Evolutionary conservation across 2,329 filamentous ascomycete species (phyloP), one percentile per base, ranked within the genome.

Genomic region (Coniochaeta ligniaria): DNA sequence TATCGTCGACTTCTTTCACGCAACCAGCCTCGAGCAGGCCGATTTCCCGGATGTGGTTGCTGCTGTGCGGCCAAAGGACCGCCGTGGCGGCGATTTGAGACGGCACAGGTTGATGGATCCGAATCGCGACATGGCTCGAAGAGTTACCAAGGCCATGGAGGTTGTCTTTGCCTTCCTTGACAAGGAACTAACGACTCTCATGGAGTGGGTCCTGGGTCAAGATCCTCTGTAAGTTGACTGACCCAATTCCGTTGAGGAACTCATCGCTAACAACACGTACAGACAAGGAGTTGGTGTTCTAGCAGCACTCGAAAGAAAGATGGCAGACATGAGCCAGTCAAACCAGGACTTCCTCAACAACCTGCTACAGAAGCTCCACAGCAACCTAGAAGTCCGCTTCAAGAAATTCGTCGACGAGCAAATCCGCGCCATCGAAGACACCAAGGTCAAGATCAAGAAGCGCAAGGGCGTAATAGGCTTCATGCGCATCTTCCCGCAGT

Each of bases 401-500:
- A 87, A 83, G 63, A 92, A 91, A 64, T 97, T 98, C 68, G 86
- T 98, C 9, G 94, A 98, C 66, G 92, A 96, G 65, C 95, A 99
- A 72, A 90, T 98, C 62, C 90, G 91, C 28, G 93, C 92, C 6
- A 96, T 98, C 64, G 95, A 98, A 75, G 95, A 98, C 63, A 98
- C 93, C 43, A 98, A 98, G 75, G 94, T 99, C 73, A 97, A 97
- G 79, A 92, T 97, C 75, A 97, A 96, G 80, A 98, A 98, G 80
- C 89, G 95, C 66, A 97, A 96, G 77, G 94, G 95, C 12, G 91
- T 99, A 60, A 97, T 98, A 68, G 88, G 88, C 17, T 98, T 98
- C 74, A 94, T 98, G 79, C 90, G 91, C 65, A 89, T 94, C 45
- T 98, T 98, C 79, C 95, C 94, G 0, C 80, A 88, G 62, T 97